These are phyloP conservation scores for Euphrasia arctica DNA, from an alignment of 305 asterid genomes.

Conservation along the genomic window DNA sequence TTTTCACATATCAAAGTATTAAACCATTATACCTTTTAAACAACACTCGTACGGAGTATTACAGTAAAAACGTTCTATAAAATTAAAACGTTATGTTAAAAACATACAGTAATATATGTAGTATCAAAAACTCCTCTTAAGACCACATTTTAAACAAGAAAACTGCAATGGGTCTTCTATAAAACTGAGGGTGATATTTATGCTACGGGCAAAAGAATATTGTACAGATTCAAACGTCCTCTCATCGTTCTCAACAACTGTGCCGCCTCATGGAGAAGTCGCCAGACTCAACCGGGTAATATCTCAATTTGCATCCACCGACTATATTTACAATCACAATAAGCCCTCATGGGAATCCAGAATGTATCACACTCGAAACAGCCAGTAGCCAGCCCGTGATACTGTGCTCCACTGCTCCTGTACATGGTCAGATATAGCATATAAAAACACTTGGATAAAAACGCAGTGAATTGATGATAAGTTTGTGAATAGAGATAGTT, in stretches of 20 bases:
- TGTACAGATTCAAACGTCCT: conserved; percentile 35
- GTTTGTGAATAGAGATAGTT: neutral
- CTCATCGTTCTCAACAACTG: conserved; percentile 12
- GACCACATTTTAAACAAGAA: conserved; percentile 41
- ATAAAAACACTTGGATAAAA: neutral
- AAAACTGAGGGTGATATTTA: conserved; percentile 37
- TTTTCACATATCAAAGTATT: no score
- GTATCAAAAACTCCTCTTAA: conserved; percentile 30
- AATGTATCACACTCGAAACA: conserved; percentile 9
- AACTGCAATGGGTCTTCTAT: conserved; percentile 37
- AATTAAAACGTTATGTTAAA: conserved; percentile 9
- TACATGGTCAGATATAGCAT: neutral
- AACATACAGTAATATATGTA: conserved; percentile 15
- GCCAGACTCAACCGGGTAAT: conserved; percentile 30
- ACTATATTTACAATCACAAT: conserved; percentile 35
- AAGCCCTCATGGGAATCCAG: conserved; percentile 20
- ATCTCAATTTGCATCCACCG: conserved; percentile 27
- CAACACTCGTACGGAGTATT: no score
- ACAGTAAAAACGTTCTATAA: conserved; percentile 13
- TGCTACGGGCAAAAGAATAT: conserved; percentile 33
- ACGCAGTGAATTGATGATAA: neutral
- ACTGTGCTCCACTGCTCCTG: conserved; percentile 26
- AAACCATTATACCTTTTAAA: no score
- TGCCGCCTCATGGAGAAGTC: conserved; percentile 29
- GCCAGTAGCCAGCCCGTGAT: conserved; percentile 12